These are phyloP conservation scores for Tolypocladium pustulatum DNA, from an alignment of 2,329 filamentous ascomycete genomes.

Conservation along the genomic window DNA sequence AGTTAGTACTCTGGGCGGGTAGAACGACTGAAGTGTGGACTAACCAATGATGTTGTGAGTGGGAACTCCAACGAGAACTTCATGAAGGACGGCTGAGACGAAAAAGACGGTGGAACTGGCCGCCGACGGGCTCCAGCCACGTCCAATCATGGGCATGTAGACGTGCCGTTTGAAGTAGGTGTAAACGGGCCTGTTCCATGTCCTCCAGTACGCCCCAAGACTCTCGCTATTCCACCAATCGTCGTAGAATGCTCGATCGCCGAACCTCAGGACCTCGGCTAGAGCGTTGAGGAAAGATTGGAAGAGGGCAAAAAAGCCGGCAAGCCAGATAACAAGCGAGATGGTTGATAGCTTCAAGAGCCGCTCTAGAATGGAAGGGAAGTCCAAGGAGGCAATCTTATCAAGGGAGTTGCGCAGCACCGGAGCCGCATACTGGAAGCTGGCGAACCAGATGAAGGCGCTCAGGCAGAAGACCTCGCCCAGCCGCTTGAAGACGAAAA, in stretches of 20 bases:
- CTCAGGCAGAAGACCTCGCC: conserved; percentile 67
- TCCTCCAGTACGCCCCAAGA: conserved; percentile 83
- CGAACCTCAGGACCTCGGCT: conserved; percentile 82
- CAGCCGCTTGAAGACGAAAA: conserved; percentile 75
- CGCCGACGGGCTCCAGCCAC: conserved; percentile 61
- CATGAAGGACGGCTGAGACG: conserved; percentile 81
- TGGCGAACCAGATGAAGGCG: conserved; percentile 91
- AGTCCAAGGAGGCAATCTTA: conserved; percentile 71
- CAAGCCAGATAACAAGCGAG: conserved; percentile 91
- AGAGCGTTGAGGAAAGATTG: conserved; percentile 86
- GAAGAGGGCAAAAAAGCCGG: conserved; percentile 94
- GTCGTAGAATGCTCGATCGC: conserved; percentile 87
- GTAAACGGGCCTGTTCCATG: conserved; percentile 97
- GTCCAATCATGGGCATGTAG: conserved; percentile 75
- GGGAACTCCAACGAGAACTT: conserved; percentile 84
- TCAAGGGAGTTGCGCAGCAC: conserved; percentile 82
- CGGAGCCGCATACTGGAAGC: conserved; percentile 87
- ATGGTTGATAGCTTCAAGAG: conserved; percentile 94
- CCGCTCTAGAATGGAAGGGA: conserved; percentile 75
- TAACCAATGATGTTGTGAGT: conserved; percentile 86
- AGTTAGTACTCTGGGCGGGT: conserved; percentile 5
- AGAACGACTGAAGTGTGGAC: conserved; percentile 9
- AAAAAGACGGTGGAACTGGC: conserved; percentile 80
- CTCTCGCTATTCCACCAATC: conserved; percentile 97
- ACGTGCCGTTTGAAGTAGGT: conserved; percentile 94